Conservation (phyloP, 1,284 basidiomycete species). For the Ceratobasidium papillatum region DNA sequence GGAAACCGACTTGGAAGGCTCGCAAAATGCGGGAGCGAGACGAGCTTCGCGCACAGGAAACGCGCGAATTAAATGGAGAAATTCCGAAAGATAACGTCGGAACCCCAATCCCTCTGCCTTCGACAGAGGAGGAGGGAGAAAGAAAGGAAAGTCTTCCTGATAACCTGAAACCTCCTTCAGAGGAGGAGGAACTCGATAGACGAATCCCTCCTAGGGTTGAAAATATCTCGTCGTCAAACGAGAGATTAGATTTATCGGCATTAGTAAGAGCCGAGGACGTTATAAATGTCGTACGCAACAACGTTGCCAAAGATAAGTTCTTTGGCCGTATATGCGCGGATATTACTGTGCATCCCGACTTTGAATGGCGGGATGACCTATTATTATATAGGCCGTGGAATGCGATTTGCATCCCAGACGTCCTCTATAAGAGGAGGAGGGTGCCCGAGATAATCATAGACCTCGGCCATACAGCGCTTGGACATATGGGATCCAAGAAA, state of each 20-base stretch:
- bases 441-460: constrained; percentile 1
- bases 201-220: background rate
- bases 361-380: background rate
- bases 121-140: background rate
- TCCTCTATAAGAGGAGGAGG: constrained; percentile 1
- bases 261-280: constrained; percentile 45
- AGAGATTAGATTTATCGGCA: background rate
- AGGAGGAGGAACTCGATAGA: background rate
- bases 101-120: background rate
- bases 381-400: constrained; percentile 1
- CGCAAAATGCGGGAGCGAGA: background rate
- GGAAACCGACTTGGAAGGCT: constrained; percentile 5
- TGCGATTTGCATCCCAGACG: background rate
- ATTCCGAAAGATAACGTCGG: constrained; percentile 1
- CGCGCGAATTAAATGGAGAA: constrained; percentile 15
- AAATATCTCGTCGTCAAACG: background rate
- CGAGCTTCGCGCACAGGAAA: constrained; percentile 10
- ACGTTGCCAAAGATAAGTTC: constrained; percentile 29
- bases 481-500: background rate
- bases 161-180: background rate
- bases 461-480: background rate
- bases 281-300: constrained; percentile 46
- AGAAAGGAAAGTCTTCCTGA: background rate
- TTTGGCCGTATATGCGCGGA: constrained; percentile 10
- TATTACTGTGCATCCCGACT: background rate